Base-by-base conservation (phyloP, 139 green algal genomes). In the Pleodorina starrii region DNA sequence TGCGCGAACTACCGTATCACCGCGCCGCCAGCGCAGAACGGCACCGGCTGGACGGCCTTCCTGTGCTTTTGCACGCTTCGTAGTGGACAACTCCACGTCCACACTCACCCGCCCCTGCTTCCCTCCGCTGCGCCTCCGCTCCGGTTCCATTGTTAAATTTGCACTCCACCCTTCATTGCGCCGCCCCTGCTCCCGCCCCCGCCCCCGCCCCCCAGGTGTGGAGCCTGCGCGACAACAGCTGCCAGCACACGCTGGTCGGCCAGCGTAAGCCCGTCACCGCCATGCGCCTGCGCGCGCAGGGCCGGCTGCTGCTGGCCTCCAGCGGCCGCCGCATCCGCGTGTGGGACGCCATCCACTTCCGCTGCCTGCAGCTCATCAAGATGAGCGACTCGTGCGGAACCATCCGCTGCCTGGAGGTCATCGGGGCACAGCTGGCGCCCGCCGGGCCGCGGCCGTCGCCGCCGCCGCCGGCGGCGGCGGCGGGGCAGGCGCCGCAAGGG, bases 221-320 rank as follows among this genome's bases (percentile, higher is more conserved):
- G 96, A 91, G 93, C 75, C 81, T 97, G 66, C 59, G 25, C 21
- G 90, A 92, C 85, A 92, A 92, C 79, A 76, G 63, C 51, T 90
- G 83, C 90, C 36, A 89, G 50, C 16, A 80, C 10, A 91, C 88
- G 81, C 43, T 90, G 85, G 0, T 76, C 1, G 95, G 95, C 17
- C 95, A 98, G 91, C 91, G 86, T 85, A 96, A 96, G 82, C 94
- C 96, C 5, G 95, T 98, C 38, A 93, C 94, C 40, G 51, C 90
- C 32, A 89, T 98, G 87, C 36, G 88, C 59, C 59, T 96, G 63
- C 50, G 83, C 7, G 83, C 73, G 19, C 89, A 87, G 38, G 63
- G 92, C 72, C 60, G 66, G 60, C 66, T 94, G 76, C 92, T 98
- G 59, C 95, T 93, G 71, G 94, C 93, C 59, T 93, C 89, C 17